Evolutionary conservation across 1,139 yeast species (phyloP).

Genomic region (Geotrichum europaeum): DNA sequence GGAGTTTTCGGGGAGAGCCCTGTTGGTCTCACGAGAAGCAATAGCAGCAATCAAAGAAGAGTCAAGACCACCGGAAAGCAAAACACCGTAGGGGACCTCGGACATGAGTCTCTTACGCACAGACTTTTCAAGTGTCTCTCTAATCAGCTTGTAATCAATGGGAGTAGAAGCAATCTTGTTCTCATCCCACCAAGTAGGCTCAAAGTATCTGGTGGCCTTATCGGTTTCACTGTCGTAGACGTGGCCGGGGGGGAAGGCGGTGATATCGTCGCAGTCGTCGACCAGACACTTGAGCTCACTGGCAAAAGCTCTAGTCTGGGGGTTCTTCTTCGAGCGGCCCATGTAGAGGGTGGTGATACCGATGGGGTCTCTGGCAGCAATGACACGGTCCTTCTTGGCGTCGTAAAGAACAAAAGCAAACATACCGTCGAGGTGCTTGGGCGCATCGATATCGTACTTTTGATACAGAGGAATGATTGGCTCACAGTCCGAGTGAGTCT

Average conservation of each 20-base stretch:
- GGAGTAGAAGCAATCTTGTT: slow-evolving; percentile 63
- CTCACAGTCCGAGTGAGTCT: slow-evolving; percentile 93
- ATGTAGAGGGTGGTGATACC: slow-evolving; percentile 95
- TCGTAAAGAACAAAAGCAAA: slow-evolving; percentile 93
- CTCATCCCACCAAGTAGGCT: slow-evolving; percentile 93
- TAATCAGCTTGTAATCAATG: slow-evolving; percentile 63
- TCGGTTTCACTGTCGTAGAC: slow-evolving; percentile 89
- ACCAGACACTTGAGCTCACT: slow-evolving; percentile 89
- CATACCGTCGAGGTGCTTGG: slow-evolving; percentile 94
- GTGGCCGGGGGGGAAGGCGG: slow-evolving; percentile 98
- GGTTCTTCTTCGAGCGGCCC: slow-evolving; percentile 71
- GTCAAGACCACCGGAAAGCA: slow-evolving; percentile 94
- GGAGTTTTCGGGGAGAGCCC: slow-evolving; percentile 55
- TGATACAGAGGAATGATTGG: slow-evolving; percentile 88
- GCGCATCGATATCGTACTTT: slow-evolving; percentile 84
- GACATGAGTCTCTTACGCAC: slow-evolving; percentile 99
- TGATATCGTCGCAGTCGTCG: slow-evolving; percentile 88
- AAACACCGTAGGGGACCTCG: slow-evolving; percentile 96
- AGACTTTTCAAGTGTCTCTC: slow-evolving; percentile 83
- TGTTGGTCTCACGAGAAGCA: slow-evolving; percentile 90
- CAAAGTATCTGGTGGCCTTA: slow-evolving; percentile 75
- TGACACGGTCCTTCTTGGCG: slow-evolving; percentile 70
- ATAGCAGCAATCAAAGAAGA: slow-evolving; percentile 93
- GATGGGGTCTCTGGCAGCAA: slow-evolving; percentile 97
- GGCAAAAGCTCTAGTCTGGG: slow-evolving; percentile 80